Evolutionary conservation across 2,329 filamentous ascomycete genomes (phyloP).

Genomic region (Colletotrichum sp.): DNA sequence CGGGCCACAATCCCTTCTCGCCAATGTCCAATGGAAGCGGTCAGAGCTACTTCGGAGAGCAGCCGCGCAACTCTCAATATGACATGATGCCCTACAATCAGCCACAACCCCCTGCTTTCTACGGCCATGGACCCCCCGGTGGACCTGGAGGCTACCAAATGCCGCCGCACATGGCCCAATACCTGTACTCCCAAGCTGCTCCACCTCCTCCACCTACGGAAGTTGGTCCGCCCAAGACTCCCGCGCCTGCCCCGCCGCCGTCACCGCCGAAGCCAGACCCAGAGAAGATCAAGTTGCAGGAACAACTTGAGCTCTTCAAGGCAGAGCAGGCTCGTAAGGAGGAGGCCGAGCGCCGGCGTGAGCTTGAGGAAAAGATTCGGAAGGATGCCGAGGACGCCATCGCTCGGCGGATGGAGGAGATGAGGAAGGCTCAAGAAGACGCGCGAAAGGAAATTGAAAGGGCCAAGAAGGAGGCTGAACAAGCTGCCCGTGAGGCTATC

Average conservation of each 20-base stretch:
- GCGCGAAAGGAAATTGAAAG: conserved; percentile 52
- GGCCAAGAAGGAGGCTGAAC: conserved; percentile 51
- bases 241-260: conserved; percentile 42
- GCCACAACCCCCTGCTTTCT: conserved; percentile 32
- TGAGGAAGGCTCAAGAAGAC: conserved; percentile 48
- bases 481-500: conserved; percentile 47
- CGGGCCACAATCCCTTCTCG: conserved; percentile 52
- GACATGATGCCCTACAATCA: conserved; percentile 58
- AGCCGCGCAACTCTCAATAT: conserved; percentile 42
- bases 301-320: conserved; percentile 60
- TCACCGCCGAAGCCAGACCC: conserved; percentile 54
- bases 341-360: conserved; percentile 48
- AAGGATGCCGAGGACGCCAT: conserved; percentile 53
- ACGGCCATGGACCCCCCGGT: conserved; percentile 26
- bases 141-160: conserved; percentile 30
- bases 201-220: conserved; percentile 49
- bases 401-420: conserved; percentile 44
- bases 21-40: conserved; percentile 43
- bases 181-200: conserved; percentile 43
- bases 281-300: conserved; percentile 66
- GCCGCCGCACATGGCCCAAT: conserved; percentile 41
- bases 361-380: conserved; percentile 49
- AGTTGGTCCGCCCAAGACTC: conserved; percentile 38
- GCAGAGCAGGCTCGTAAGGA: conserved; percentile 50
- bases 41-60: conserved; percentile 46